A percentile compares a stretch with the other conserved stretches of the same genome.
phyloP scores from a whole-genome alignment of 148 eudicot genomes.

The Pharnaceum exiguum region DNA sequence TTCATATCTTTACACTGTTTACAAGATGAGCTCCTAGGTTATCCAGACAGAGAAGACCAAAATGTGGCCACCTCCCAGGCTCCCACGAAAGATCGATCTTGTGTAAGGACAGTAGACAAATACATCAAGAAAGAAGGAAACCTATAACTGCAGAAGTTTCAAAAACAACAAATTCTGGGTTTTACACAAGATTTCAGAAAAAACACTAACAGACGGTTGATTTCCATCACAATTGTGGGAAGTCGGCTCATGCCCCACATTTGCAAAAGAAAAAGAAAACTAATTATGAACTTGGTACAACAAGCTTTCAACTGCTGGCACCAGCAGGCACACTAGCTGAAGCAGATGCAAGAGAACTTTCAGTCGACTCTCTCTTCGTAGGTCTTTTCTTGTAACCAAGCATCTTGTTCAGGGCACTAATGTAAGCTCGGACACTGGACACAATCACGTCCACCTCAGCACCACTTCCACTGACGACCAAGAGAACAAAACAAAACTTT shows the following conservation, averaged over 20 bases:
- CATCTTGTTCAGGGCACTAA: constrained; percentile 88
- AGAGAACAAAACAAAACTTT: neutral
- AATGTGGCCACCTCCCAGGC: no score
- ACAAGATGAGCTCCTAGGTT: no score
- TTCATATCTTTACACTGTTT: no score
- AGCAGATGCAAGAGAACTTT: constrained; percentile 21
- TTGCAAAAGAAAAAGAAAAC: constrained; percentile 6
- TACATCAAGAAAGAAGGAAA: neutral
- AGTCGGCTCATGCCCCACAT: neutral
- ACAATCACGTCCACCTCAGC: constrained; percentile 86
- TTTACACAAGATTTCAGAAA: no score
- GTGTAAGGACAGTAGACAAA: no score
- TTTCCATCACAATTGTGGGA: constrained; percentile 1
- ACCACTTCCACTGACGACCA: constrained; percentile 77
- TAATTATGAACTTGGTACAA: neutral
- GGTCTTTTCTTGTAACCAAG: constrained; percentile 49
- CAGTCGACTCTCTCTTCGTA: constrained; percentile 10
- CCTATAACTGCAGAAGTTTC: neutral
- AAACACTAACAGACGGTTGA: neutral
- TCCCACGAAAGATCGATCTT: no score
- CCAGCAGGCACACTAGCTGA: constrained; percentile 13
- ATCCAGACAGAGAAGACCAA: no score
- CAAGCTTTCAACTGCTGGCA: constrained; percentile 9
- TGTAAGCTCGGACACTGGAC: constrained; percentile 85
- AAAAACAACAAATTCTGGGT: no score